Evolutionary conservation across 2,329 filamentous ascomycete species (phyloP), one percentile per base, ranked within the genome.

Genomic region (Ophiostoma populinum): DNA sequence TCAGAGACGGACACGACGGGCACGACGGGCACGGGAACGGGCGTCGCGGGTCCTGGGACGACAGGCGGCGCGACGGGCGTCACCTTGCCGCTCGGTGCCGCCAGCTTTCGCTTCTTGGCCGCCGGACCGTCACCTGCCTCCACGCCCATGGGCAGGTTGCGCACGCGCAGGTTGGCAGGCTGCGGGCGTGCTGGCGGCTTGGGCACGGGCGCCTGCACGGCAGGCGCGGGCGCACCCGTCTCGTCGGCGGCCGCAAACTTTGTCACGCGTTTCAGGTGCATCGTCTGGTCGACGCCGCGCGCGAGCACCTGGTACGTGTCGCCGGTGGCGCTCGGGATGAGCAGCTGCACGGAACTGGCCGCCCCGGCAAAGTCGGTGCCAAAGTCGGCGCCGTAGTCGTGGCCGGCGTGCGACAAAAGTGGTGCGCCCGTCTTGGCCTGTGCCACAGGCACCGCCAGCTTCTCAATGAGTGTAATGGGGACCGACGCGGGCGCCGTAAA

Each of bases 401-500:
- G 61, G 4, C 70, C 75, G 18, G 72, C 63, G 48, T 81, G 65
- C 9, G 61, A 65, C n/a, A 82, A 55, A 11, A 80, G 54, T 5
- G 65, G 46, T 24, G 67, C 59, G 11, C 63, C 63, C 2, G 61
- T 55, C 40, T 63, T 56, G 2, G 65, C 62, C 35, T 66, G 61
- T 38, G 71, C 65, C 46, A 70, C 50, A 8, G 64, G 63, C 27
- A 81, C 65, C 24, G 74, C 65, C 41, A 82, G 58, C 43, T 75
- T 64, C 48, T 73, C 67, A 31, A 85, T 56, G 1, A 76, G 62
- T 9, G 68, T 70, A 38, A 85, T 64, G n/a, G 78, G 71, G 3
- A 83, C 57, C 9, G 70, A 70, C 6, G 72, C 67, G 2, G 80
- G 80, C 4, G 76, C 74, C 8, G 75, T 80, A 46, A 86, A 81